phyloP scores from a whole-genome alignment of 805 yeast genomes.

The Ascoidea tarda region DNA sequence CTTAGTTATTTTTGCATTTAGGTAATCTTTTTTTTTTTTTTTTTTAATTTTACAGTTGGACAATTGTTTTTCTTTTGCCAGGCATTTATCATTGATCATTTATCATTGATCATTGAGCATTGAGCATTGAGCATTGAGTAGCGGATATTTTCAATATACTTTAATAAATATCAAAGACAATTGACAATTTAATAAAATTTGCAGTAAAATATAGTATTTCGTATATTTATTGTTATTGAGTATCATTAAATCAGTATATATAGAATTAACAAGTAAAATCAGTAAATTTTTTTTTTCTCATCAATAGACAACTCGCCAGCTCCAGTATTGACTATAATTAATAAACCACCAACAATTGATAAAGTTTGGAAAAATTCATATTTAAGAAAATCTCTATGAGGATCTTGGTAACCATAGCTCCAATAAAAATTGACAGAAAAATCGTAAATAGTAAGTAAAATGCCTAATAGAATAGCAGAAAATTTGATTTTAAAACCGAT shows the following conservation, averaged over 20 bases:
- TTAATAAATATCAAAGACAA: background rate
- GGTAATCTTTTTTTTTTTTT: no score
- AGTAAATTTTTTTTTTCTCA: conserved; percentile 89
- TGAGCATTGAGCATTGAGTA: no score
- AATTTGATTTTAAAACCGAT: conserved; percentile 90
- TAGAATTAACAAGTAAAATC: conserved; percentile 7
- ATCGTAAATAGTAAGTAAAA: conserved; percentile 64
- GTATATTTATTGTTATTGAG: no score
- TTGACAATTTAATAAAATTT: no score
- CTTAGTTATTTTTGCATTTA: conserved; percentile 34
- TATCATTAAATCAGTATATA: no score
- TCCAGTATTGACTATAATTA: conserved; percentile 86
- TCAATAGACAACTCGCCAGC: conserved; percentile 91
- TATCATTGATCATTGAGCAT: no score
- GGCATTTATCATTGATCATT: no score
- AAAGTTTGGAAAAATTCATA: conserved; percentile 92
- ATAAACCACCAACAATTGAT: conserved; percentile 87
- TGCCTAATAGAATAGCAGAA: conserved; percentile 58
- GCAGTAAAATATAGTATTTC: no score
- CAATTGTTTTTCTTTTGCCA: no score
- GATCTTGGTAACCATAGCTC: conserved; percentile 55
- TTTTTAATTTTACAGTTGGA: no score
- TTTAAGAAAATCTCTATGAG: conserved; percentile 76
- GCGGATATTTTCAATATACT: background rate
- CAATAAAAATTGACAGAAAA: conserved; percentile 78